A percentile compares a stretch with the other conserved stretches of the same genome.
These are phyloP conservation scores for Aureobasidium sp. DNA, from an alignment of 2,329 filamentous ascomycete species.

Conservation along the genomic window DNA sequence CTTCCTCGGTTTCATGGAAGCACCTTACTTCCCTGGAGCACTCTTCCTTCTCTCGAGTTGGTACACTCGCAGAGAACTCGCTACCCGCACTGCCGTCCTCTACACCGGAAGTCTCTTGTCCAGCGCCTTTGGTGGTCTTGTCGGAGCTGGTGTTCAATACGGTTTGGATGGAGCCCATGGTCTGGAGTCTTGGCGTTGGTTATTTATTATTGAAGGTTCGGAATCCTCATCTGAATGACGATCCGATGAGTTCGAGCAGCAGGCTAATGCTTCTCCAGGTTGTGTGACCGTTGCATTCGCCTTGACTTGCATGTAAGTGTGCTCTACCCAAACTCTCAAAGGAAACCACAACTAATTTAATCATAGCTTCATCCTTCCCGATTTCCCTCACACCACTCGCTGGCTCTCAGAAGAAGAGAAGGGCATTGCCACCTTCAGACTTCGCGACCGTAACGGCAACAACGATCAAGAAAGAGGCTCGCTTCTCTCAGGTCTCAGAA, in stretches of 20 bases:
- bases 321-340: too few species aligned
- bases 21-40: conserved; percentile 19
- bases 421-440: conserved; percentile 1
- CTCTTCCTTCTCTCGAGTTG: conserved; percentile 28
- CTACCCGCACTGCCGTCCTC: conserved; percentile 29
- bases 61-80: conserved; percentile 31
- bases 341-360: background rate
- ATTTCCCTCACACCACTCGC: conserved; percentile 46
- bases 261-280: too few species aligned
- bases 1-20: conserved; percentile 47
- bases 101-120: conserved; percentile 33
- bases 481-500: conserved; percentile 6
- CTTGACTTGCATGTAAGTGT: background rate
- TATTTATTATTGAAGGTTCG: conserved; percentile 30
- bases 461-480: background rate
- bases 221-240: too few species aligned
- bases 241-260: too few species aligned
- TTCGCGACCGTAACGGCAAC: conserved; percentile 6
- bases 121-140: conserved; percentile 33
- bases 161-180: conserved; percentile 32
- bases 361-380: conserved; percentile 33
- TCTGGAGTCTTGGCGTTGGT: conserved; percentile 34
- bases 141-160: conserved; percentile 28
- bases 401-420: conserved; percentile 19
- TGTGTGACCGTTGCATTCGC: background rate